Evolutionary conservation across 225 moss, liverwort and hornwort genomes (phyloP).

Genomic region (Ulota crispa): DNA sequence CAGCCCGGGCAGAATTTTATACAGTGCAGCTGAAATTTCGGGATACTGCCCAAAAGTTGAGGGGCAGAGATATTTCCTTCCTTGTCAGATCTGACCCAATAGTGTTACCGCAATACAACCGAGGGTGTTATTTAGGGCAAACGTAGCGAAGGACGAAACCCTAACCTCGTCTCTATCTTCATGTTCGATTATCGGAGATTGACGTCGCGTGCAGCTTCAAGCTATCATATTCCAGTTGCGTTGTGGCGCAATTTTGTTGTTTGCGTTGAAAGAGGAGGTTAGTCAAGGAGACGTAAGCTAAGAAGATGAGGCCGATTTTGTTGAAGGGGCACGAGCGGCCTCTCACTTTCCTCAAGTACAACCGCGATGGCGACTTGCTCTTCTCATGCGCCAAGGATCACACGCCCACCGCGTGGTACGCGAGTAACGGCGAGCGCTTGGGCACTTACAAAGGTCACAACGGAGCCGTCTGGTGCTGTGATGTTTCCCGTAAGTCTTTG

Average conservation of each 20-base stretch:
- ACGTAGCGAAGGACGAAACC: not conserved
- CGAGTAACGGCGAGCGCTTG: conserved; percentile 82
- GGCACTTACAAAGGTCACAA: conserved; percentile 90
- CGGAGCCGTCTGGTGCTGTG: conserved; percentile 93
- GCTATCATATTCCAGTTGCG: not conserved
- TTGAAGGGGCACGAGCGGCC: conserved; percentile 93
- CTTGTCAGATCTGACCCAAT: no score
- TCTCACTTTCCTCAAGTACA: conserved; percentile 87
- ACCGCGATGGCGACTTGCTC: conserved; percentile 82
- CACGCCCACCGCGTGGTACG: conserved; percentile 87
- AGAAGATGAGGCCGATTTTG: conserved; percentile 86
- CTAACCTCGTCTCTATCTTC: not conserved
- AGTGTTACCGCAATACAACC: no score
- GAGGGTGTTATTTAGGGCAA: conserved; percentile 4
- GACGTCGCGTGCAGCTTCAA: not conserved
- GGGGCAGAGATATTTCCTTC: no score
- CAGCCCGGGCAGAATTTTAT: no score
- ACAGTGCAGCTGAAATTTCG: no score
- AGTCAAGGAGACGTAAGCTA: not conserved
- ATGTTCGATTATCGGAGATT: not conserved
- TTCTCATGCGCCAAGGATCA: conserved; percentile 97
- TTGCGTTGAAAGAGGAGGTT: not conserved
- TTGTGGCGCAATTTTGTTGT: not conserved
- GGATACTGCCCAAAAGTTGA: no score
- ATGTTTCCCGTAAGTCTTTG: conserved; percentile 62